phyloP scores from a whole-genome alignment of 305 asterid genomes.

The Salvia sclarea region DNA sequence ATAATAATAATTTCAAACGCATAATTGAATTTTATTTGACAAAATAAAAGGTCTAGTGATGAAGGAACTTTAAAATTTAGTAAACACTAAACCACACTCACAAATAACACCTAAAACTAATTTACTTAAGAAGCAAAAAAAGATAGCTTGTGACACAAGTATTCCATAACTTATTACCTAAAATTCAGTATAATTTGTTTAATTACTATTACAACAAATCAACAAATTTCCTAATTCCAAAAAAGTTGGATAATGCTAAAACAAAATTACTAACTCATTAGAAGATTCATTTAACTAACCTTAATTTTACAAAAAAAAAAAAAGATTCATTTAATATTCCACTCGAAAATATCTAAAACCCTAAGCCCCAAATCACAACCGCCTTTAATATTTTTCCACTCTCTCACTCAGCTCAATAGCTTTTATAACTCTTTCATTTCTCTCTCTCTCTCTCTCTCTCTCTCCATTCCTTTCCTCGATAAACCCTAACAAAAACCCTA shows the following conservation, averaged over 20 bases:
- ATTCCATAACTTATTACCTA: not conserved
- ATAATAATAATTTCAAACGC: too few species aligned
- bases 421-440: not conserved
- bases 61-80: too few species aligned
- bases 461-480: conserved; percentile 4
- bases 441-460: conserved; percentile 20
- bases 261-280: not conserved
- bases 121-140: not conserved
- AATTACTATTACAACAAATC: not conserved
- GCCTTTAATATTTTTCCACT: conserved; percentile 5
- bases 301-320: too few species aligned
- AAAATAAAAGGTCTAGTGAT: too few species aligned
- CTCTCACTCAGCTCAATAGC: not conserved
- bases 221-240: not conserved
- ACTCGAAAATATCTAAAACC: conserved; percentile 21
- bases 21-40: too few species aligned
- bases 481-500: conserved; percentile 47
- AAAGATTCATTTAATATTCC: too few species aligned
- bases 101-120: too few species aligned
- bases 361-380: conserved; percentile 22
- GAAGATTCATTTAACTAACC: not conserved
- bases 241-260: not conserved
- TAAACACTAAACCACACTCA: too few species aligned
- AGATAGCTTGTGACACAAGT: not conserved
- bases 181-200: not conserved